Conservation (phyloP, 306 rosid genomes). For the Trichosanthes truncata region DNA sequence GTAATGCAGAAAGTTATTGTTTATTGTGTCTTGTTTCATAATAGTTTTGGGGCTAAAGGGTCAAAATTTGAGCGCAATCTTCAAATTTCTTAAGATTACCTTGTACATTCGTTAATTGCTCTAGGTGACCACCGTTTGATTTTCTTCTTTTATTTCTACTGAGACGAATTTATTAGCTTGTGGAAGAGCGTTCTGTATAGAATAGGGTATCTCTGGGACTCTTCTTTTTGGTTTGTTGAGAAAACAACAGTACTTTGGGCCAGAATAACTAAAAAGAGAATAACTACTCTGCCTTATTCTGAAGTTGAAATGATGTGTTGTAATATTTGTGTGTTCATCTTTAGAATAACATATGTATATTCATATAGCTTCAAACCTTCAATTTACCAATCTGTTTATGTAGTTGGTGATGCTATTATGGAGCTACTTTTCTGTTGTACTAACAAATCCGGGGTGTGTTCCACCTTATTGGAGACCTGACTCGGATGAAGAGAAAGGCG, state of each 20-base stretch:
- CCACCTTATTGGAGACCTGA: slow-evolving; percentile 60
- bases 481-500: slow-evolving; percentile 44
- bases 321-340: neutral
- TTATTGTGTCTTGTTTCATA: neutral
- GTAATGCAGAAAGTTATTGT: neutral
- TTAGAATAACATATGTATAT: neutral
- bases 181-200: neutral
- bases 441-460: slow-evolving; percentile 61
- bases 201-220: neutral
- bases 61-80: neutral
- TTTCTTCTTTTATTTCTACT: neutral
- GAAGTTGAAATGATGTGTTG: neutral
- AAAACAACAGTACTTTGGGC: neutral
- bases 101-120: neutral
- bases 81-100: neutral
- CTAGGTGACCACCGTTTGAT: neutral
- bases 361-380: neutral
- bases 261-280: neutral
- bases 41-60: neutral
- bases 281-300: neutral
- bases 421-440: slow-evolving; percentile 61
- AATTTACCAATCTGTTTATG: slow-evolving; percentile 21
- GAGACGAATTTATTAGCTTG: neutral
- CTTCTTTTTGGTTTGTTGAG: neutral
- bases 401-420: slow-evolving; percentile 75